These are phyloP conservation scores for Allium sativum DNA, from an alignment of 106 monocot species.

Conservation along the genomic window DNA sequence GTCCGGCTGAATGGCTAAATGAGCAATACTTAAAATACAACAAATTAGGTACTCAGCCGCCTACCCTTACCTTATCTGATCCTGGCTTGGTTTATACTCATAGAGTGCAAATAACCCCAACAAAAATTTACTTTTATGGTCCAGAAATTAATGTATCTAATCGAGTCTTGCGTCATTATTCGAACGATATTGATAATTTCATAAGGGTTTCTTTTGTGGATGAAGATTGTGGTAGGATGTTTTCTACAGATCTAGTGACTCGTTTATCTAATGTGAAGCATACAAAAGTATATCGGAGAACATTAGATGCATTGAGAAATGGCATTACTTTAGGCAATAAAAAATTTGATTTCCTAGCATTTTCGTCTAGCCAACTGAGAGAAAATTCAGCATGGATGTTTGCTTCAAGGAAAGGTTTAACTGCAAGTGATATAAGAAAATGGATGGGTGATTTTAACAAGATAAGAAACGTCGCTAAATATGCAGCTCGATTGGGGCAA, in stretches of 20 bases:
- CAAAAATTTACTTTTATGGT: constrained; percentile 72
- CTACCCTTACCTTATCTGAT: constrained; percentile 34
- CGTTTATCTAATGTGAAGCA: constrained; percentile 18
- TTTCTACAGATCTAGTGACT: constrained; percentile 42
- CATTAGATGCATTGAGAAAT: constrained; percentile 45
- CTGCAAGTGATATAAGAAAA: constrained; percentile 44
- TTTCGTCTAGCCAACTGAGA: constrained; percentile 80
- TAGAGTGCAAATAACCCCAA: constrained; percentile 70
- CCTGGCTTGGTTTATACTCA: constrained; percentile 77
- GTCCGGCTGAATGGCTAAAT: constrained; percentile 47
- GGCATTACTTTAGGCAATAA: constrained; percentile 67
- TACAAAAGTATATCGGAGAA: constrained; percentile 58
- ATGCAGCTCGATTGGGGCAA: constrained; percentile 84
- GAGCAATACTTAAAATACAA: constrained; percentile 27
- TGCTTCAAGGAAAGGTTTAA: constrained; percentile 48
- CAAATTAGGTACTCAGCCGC: constrained; percentile 7
- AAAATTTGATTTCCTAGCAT: constrained; percentile 94
- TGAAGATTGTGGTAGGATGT: constrained; percentile 64
- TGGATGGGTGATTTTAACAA: constrained; percentile 76
- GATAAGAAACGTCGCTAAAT: constrained; percentile 89
- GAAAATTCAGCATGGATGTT: constrained; percentile 96
- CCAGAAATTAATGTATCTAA: constrained; percentile 90
- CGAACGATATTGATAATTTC: constrained; percentile 52
- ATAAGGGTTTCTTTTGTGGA: constrained; percentile 87
- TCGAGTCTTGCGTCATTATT: constrained; percentile 58